Conservation (phyloP, 1,139 yeast genomes). For the Taphrina pruni region DNA sequence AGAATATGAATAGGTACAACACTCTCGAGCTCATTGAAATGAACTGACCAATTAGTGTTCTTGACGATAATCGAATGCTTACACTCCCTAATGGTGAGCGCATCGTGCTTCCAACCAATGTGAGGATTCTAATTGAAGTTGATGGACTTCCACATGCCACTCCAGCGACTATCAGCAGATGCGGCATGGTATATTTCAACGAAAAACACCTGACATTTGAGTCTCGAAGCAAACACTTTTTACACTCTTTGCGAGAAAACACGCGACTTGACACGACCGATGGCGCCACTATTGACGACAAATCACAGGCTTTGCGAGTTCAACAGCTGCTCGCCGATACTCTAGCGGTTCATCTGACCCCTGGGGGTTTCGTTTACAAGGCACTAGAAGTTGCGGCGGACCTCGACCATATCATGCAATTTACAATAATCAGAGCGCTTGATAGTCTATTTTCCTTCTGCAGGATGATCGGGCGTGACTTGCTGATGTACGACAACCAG, state of each 20-base stretch:
- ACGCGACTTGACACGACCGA: conserved; percentile 50
- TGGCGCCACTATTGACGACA: background rate
- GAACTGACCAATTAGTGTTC: conserved; percentile 57
- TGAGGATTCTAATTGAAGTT: conserved; percentile 77
- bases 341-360: background rate
- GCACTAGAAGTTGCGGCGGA: conserved; percentile 47
- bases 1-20: conserved; percentile 67
- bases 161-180: conserved; percentile 89
- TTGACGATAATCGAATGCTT: conserved; percentile 82
- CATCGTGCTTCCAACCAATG: conserved; percentile 66
- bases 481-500: conserved; percentile 47
- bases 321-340: background rate
- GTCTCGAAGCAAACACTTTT: conserved; percentile 49
- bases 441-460: conserved; percentile 53
- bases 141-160: conserved; percentile 71
- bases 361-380: background rate
- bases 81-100: conserved; percentile 93
- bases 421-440: conserved; percentile 55
- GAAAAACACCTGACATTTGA: conserved; percentile 50
- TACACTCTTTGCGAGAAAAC: conserved; percentile 45
- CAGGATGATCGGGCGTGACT: conserved; percentile 47
- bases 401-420: conserved; percentile 63
- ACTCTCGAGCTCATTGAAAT: background rate
- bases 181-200: conserved; percentile 86
- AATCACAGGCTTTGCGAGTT: too few relatives aligned